Evolutionary conservation across 495 filamentous ascomycete species (phyloP).

Genomic region (Penicillium arizonense): DNA sequence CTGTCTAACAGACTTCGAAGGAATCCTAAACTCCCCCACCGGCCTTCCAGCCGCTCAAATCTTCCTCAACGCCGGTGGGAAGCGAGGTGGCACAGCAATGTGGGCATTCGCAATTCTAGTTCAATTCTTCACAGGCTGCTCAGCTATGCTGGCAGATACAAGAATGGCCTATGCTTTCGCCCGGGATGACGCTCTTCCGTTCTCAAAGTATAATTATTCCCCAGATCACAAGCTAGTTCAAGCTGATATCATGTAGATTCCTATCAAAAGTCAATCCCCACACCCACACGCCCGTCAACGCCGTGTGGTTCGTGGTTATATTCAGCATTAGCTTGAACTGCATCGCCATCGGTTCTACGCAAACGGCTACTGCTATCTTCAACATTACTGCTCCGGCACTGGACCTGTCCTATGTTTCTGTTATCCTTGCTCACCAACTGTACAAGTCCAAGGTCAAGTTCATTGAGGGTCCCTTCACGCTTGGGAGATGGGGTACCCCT

Average conservation of each 20-base stretch:
- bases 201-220: constrained; percentile 49
- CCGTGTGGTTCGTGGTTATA: constrained; percentile 69
- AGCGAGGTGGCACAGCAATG: constrained; percentile 60
- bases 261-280: constrained; percentile 55
- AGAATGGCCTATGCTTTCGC: constrained; percentile 74
- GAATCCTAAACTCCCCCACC: constrained; percentile 58
- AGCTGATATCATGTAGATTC: constrained; percentile 32
- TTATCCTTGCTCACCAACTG: constrained; percentile 62
- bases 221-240: background rate
- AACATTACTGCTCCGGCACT: constrained; percentile 69
- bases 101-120: constrained; percentile 69
- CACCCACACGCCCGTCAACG: constrained; percentile 65
- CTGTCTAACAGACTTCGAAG: constrained; percentile 64
- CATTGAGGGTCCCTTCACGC: constrained; percentile 62
- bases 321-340: constrained; percentile 60
- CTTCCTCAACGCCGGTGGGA: constrained; percentile 66
- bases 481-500: constrained; percentile 57
- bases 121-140: constrained; percentile 70
- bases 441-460: constrained; percentile 59
- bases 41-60: constrained; percentile 70
- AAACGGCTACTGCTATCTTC: constrained; percentile 69
- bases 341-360: constrained; percentile 66
- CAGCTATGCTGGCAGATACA: constrained; percentile 69
- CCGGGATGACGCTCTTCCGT: constrained; percentile 66
- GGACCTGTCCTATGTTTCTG: constrained; percentile 66